Percentiles rank a stretch among this genome's conserved stretches.
These are phyloP conservation scores for Aphanomyces cochlioides DNA, from an alignment of 352 stramenopile species.

Conservation along the genomic window DNA sequence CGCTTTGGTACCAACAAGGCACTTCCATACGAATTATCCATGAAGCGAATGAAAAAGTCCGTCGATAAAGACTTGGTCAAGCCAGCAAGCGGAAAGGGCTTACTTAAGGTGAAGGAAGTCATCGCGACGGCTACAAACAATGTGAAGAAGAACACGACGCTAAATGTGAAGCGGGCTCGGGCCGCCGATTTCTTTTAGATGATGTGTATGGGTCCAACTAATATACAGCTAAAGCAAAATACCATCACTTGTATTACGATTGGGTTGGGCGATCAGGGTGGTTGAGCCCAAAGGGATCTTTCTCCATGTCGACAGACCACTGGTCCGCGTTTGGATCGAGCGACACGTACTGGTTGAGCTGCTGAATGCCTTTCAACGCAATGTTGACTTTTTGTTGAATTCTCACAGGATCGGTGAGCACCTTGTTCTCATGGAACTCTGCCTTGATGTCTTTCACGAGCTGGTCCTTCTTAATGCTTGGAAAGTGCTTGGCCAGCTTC, in stretches of 20 bases:
- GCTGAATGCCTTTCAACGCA: constrained; percentile 62
- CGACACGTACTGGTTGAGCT: constrained; percentile 72
- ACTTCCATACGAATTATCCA: constrained; percentile 66
- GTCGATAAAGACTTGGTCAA: constrained; percentile 48
- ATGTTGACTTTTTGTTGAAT: constrained; percentile 68
- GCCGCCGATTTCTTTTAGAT: constrained; percentile 70
- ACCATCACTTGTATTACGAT: background rate
- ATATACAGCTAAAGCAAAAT: constrained; percentile 2
- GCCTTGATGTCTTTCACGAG: constrained; percentile 81
- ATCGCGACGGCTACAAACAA: constrained; percentile 39
- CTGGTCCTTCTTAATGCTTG: constrained; percentile 78
- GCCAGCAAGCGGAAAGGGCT: constrained; percentile 48
- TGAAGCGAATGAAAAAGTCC: constrained; percentile 79
- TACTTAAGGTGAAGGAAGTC: constrained; percentile 55
- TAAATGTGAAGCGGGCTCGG: constrained; percentile 49
- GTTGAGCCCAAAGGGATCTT: constrained; percentile 28
- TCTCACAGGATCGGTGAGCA: constrained; percentile 48
- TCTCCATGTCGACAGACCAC: constrained; percentile 70
- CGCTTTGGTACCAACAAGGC: constrained; percentile 85
- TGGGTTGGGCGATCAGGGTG: constrained; percentile 3
- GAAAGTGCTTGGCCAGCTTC: constrained; percentile 77
- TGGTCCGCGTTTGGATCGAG: constrained; percentile 52
- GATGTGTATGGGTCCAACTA: background rate
- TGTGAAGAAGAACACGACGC: constrained; percentile 35
- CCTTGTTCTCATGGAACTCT: constrained; percentile 78